These are phyloP conservation scores for Populus hybrid DNA, from an alignment of 441 rosid genomes.

Conservation along the genomic window DNA sequence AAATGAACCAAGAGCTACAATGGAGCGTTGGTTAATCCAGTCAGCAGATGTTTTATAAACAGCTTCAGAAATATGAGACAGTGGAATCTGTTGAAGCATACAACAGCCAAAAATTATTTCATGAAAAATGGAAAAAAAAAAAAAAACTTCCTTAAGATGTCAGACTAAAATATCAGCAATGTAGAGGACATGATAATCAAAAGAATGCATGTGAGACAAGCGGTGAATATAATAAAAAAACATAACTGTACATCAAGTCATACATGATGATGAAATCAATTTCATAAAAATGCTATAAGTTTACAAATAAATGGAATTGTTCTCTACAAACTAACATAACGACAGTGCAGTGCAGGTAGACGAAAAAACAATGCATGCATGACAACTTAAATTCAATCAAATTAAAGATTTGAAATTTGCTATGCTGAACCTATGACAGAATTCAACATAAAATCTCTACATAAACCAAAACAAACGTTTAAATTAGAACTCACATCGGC, in stretches of 20 bases:
- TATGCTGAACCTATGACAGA: not conserved
- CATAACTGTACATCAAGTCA: not conserved
- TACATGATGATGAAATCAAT: not conserved
- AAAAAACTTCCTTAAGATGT: too few relatives aligned
- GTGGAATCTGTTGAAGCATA: constrained; percentile 53
- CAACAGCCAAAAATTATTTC: not conserved
- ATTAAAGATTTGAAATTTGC: not conserved
- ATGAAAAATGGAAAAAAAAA: not conserved
- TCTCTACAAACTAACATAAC: not conserved
- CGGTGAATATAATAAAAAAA: not conserved
- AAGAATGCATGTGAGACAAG: not conserved
- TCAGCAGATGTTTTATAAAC: constrained; percentile 71
- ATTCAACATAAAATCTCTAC: too few relatives aligned
- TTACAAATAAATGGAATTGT: not conserved
- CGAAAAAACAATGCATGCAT: not conserved
- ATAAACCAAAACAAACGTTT: not conserved
- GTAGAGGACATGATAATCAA: not conserved
- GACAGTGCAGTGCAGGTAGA: not conserved
- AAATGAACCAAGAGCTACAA: constrained; percentile 68
- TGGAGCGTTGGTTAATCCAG: constrained; percentile 73
- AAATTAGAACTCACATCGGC: constrained; percentile 54
- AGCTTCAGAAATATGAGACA: constrained; percentile 60
- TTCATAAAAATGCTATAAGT: not conserved
- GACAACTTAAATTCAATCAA: not conserved
- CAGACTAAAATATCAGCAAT: not conserved